Base-by-base conservation (phyloP, 441 rosid genomes). In the Lepidium campestre region DNA sequence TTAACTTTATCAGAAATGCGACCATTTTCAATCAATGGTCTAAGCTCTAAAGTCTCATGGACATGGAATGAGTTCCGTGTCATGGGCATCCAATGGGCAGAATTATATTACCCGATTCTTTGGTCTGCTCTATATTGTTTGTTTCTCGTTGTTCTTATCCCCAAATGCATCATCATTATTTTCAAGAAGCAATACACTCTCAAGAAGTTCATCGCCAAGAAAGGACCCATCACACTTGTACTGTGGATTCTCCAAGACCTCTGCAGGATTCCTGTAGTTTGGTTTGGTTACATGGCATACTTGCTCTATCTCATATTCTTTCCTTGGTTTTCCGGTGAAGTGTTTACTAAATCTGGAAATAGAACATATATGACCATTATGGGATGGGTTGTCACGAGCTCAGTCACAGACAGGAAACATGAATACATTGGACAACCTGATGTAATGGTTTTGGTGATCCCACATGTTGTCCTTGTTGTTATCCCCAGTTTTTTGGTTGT, bases 31-130 rank as follows among this genome's bases (percentile, higher is more conserved):
- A 59, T 85, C 64, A 82, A 91, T 47, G 92, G 97, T 70, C 79
- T 77, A 35, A 75, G 76, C 72, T 77, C 81, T 68, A 76, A 77
- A 75, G 56, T 87, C 59, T 80, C 85, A 4, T 91, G 99, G 97
- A 86, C 96, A 11, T 93, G 97, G 99, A 86, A 79, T 74, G 99
- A 93, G 79, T 87, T 91, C 61, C 77, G 68, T 54, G 92, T 89
- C 68, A 87, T 93, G 95, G 99, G 96, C 36, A 72, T 83, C 79
- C 96, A 89, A 46, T 91, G 96, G 96, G 86, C 75, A 36, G 83
- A 80, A 36, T 74, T 88, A 70, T 93, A 93, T 70, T 79, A 77
- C 79, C 93, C 95, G 2, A 45, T 87, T 62, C 60, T 93, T 72
- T 90, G 95, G 89, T 74, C 75, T 72, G 54, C 63, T 69, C 25